phyloP scores from a whole-genome alignment of 2,329 filamentous ascomycete genomes.

The Sporothrix luriei region DNA sequence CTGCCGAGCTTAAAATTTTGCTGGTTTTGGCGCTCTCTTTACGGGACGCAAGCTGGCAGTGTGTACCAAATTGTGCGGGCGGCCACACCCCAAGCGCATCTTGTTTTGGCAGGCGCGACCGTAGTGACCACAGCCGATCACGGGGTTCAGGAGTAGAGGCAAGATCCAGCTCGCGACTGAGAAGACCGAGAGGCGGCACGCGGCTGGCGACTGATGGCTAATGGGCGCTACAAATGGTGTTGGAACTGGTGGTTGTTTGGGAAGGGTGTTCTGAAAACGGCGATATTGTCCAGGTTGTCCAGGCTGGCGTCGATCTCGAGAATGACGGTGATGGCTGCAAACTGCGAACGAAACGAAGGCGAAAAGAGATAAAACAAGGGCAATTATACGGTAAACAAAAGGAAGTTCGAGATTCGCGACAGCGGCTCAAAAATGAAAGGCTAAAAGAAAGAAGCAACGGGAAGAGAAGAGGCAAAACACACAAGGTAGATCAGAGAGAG shows the following conservation, averaged over 20 bases:
- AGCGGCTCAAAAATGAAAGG: slow-evolving; percentile 19
- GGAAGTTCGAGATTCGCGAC: background rate
- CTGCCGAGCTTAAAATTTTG: background rate
- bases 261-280: no score
- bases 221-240: background rate
- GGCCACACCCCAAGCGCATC: background rate
- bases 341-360: background rate
- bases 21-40: background rate
- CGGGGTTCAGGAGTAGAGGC: background rate
- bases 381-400: background rate
- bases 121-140: background rate
- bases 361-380: background rate
- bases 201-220: background rate
- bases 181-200: background rate
- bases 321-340: background rate
- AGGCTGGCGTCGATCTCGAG: background rate
- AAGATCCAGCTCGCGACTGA: background rate
- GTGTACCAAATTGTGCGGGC: no score
- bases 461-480: slow-evolving; percentile 14
- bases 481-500: background rate
- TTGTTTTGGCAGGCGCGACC: slow-evolving; percentile 13
- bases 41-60: background rate
- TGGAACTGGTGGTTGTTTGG: background rate
- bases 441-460: slow-evolving; percentile 2
- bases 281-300: background rate